These are phyloP conservation scores for Ulota crispa DNA, from an alignment of 225 moss, liverwort and hornwort species.

Conservation along the genomic window DNA sequence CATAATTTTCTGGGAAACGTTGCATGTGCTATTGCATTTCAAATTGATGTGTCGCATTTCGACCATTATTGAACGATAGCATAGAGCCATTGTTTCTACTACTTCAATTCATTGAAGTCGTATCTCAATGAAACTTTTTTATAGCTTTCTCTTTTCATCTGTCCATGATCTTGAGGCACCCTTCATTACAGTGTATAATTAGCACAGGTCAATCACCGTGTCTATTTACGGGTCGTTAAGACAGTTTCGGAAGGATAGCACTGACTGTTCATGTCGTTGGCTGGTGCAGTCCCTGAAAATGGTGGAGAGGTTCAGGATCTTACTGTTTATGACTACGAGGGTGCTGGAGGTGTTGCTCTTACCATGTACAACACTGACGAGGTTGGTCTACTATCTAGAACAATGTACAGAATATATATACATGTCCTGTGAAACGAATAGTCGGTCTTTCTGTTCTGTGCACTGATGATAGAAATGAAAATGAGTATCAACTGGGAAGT, in stretches of 20 bases:
- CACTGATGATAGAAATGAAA: neutral
- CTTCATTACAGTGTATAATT: neutral
- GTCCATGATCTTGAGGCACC: neutral
- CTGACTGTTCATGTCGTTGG: neutral
- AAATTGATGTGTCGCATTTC: neutral
- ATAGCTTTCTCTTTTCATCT: neutral
- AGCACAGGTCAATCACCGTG: neutral
- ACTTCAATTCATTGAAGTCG: neutral
- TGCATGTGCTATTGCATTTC: neutral
- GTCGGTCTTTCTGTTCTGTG: neutral
- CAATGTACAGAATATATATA: neutral
- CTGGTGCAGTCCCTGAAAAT: slow-evolving; percentile 63
- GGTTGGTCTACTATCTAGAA: slow-evolving; percentile 26
- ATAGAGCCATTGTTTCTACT: neutral
- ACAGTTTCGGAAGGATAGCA: neutral
- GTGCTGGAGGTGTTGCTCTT: slow-evolving; percentile 79
- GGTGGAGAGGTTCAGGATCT: slow-evolving; percentile 62
- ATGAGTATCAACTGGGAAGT: neutral
- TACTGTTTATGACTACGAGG: slow-evolving; percentile 71
- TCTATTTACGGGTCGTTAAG: neutral
- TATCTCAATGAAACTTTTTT: neutral
- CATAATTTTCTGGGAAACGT: neutral
- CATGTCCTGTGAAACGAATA: neutral
- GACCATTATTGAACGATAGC: neutral
- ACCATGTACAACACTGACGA: slow-evolving; percentile 97